A percentile compares a stretch with the other conserved stretches of the same genome.
phyloP scores from a whole-genome alignment of 257 asterid species.

The Solanum etuberosum region DNA sequence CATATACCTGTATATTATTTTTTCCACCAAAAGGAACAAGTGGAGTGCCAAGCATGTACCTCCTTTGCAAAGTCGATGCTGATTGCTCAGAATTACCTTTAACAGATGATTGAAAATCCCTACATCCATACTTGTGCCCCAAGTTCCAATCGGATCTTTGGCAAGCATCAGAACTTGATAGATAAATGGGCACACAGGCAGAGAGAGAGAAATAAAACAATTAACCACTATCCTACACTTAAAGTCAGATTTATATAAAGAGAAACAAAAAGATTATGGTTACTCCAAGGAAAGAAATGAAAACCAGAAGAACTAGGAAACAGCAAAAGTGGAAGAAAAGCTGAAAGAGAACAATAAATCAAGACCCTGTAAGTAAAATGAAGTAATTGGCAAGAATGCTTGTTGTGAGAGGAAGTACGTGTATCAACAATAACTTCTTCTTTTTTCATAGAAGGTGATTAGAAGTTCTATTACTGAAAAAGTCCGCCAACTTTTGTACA shows the following conservation, averaged over 20 bases:
- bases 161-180: conserved; percentile 59
- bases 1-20: conserved; percentile 35
- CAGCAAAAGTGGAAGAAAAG: neutral
- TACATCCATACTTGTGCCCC: conserved; percentile 62
- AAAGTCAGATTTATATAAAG: neutral
- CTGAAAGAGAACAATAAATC: neutral
- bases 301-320: neutral
- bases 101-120: conserved; percentile 24
- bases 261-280: neutral
- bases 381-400: neutral
- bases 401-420: neutral
- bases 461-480: neutral
- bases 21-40: conserved; percentile 18
- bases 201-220: neutral
- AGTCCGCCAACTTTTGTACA: neutral
- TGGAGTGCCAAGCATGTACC: conserved; percentile 19
- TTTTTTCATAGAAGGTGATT: neutral
- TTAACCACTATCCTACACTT: neutral
- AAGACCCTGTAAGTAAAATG: neutral
- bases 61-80: conserved; percentile 10
- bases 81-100: conserved; percentile 12
- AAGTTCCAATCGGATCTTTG: conserved; percentile 70
- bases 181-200: neutral
- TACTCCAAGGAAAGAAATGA: neutral
- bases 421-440: neutral